phyloP scores from a whole-genome alignment of 352 stramenopile species.

The Pythium guiyangense region DNA sequence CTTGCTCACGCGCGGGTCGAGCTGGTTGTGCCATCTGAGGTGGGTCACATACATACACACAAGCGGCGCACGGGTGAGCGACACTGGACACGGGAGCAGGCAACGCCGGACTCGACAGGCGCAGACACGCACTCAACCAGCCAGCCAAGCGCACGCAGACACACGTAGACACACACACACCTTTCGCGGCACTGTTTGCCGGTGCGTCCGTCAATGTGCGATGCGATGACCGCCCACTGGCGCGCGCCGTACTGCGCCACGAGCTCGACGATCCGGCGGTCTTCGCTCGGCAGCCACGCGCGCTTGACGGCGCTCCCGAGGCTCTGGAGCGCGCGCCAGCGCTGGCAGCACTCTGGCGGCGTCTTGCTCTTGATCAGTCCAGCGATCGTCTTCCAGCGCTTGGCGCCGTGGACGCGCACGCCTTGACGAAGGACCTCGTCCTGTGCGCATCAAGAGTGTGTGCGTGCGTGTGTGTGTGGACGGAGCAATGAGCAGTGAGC shows the following conservation, averaged over 20 bases:
- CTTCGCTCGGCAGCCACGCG: constrained; percentile 41
- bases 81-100: no score
- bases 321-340: constrained; percentile 39
- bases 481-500: not conserved
- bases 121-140: no score
- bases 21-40: constrained; percentile 21
- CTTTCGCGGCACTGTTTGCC: constrained; percentile 74
- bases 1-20: constrained; percentile 40
- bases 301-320: constrained; percentile 20
- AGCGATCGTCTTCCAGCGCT: not conserved
- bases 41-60: not conserved
- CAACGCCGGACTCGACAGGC: no score
- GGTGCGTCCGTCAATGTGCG: constrained; percentile 46
- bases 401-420: not conserved
- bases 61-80: not conserved
- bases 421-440: no score
- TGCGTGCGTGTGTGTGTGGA: no score
- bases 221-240: constrained; percentile 58
- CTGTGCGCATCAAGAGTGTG: no score
- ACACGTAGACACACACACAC: constrained; percentile 3
- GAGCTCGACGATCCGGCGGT: constrained; percentile 28
- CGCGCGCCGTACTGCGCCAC: constrained; percentile 34
- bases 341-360: constrained; percentile 5
- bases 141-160: no score
- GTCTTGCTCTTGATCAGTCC: not conserved